Conservation (phyloP, 2,329 filamentous ascomycete genomes). For the Stagonosporopsis tanaceti region DNA sequence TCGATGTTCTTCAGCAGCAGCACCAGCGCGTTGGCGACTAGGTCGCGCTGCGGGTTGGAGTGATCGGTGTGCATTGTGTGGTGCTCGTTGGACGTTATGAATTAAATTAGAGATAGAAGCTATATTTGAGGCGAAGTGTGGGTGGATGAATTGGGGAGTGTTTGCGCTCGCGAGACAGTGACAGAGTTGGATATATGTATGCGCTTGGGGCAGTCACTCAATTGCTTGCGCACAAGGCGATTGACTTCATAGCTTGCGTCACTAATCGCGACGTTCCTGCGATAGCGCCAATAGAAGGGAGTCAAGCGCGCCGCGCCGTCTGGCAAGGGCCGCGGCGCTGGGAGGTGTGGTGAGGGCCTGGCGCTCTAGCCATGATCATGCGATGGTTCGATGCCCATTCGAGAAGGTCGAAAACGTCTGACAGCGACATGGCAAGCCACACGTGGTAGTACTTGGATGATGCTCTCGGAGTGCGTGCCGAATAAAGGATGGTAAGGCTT, state of each 20-base stretch:
- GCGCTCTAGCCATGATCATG: not conserved
- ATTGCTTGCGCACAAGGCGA: not conserved
- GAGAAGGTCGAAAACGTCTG: not conserved
- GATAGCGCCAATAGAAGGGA: conserved; percentile 4
- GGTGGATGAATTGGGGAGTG: too few species aligned
- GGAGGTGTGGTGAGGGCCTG: not conserved
- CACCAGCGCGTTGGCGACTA: conserved; percentile 7
- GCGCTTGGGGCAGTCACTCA: not conserved
- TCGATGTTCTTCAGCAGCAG: conserved; percentile 7
- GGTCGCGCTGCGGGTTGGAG: conserved; percentile 2
- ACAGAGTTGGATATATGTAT: not conserved
- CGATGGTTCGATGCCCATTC: conserved; percentile 8
- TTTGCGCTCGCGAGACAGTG: not conserved
- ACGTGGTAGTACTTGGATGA: not conserved
- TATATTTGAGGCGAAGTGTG: too few species aligned
- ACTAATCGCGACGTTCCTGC: not conserved
- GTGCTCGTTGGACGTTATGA: not conserved
- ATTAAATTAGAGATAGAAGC: not conserved
- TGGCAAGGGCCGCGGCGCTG: conserved; percentile 1
- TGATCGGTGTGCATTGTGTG: conserved; percentile 3
- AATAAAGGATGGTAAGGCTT: conserved; percentile 4
- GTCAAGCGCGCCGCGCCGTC: conserved; percentile 9
- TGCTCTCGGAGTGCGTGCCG: not conserved
- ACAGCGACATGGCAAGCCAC: not conserved
- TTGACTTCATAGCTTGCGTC: conserved; percentile 10